phyloP scores from a whole-genome alignment of 2,329 filamentous ascomycete species.

The Monosporascus sp. region DNA sequence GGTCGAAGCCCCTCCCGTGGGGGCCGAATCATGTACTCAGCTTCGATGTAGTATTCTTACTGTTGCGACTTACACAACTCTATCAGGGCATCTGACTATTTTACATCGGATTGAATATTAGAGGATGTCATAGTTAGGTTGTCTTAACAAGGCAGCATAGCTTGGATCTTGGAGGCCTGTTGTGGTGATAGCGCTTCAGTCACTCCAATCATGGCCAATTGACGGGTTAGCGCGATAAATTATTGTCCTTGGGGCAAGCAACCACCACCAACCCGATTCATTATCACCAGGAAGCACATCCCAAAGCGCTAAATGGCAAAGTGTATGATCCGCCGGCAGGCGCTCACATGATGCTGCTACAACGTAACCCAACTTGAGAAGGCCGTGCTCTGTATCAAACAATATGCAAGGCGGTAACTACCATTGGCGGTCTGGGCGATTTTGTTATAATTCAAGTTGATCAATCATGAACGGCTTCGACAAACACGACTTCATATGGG shows the following conservation, averaged over 20 bases:
- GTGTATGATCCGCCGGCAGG: too few relatives aligned
- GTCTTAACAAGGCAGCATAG: neutral
- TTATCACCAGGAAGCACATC: neutral
- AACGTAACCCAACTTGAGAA: neutral
- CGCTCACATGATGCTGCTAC: neutral
- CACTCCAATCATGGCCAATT: neutral
- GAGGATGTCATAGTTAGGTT: neutral
- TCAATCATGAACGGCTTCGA: too few relatives aligned
- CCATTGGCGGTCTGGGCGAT: too few relatives aligned
- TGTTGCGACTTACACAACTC: neutral
- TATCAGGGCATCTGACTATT: neutral
- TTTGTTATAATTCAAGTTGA: too few relatives aligned
- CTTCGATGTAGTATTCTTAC: neutral
- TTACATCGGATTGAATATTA: neutral
- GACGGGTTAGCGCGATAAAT: neutral
- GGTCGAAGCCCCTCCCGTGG: neutral
- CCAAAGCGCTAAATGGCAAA: neutral
- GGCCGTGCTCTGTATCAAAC: neutral
- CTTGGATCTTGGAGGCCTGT: neutral
- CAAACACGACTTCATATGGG: too few relatives aligned
- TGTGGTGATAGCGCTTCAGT: neutral
- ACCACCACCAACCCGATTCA: neutral
- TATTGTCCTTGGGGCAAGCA: neutral
- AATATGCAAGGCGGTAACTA: neutral
- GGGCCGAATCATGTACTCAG: neutral